These are phyloP conservation scores for Penicillium coffeae DNA, from an alignment of 495 filamentous ascomycete species.

Conservation along the genomic window DNA sequence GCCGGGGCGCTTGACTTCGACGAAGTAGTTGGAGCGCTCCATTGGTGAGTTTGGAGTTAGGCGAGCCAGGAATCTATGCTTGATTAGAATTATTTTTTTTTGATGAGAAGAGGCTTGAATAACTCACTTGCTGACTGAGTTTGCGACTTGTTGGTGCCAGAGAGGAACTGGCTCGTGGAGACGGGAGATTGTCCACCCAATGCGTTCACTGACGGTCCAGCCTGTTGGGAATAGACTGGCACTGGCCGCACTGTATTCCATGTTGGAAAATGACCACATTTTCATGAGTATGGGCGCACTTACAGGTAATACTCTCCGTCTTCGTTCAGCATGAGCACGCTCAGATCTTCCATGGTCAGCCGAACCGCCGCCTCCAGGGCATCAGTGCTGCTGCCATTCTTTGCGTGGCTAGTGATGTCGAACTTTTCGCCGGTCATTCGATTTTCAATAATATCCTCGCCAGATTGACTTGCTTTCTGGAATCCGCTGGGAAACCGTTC, in stretches of 20 bases:
- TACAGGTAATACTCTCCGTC: slow-evolving; percentile 49
- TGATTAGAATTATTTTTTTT: neutral
- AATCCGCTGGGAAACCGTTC: slow-evolving; percentile 47
- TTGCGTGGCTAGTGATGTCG: slow-evolving; percentile 19
- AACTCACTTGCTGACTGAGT: slow-evolving; percentile 50
- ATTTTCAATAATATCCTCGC: slow-evolving; percentile 39
- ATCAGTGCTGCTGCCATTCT: slow-evolving; percentile 27
- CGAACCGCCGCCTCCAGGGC: slow-evolving; percentile 55
- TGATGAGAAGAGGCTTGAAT: neutral
- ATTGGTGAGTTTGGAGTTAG: slow-evolving; percentile 44
- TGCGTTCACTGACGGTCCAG: slow-evolving; percentile 52
- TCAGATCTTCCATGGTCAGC: slow-evolving; percentile 57
- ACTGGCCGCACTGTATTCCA: slow-evolving; percentile 45
- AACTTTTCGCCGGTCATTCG: slow-evolving; percentile 49
- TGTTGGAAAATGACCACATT: neutral
- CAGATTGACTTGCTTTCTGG: slow-evolving; percentile 25
- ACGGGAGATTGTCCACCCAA: slow-evolving; percentile 51
- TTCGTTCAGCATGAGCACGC: slow-evolving; percentile 48
- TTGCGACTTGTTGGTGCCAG: slow-evolving; percentile 52
- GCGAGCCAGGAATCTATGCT: slow-evolving; percentile 44
- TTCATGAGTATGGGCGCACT: slow-evolving; percentile 11
- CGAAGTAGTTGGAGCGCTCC: slow-evolving; percentile 54
- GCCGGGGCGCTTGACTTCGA: slow-evolving; percentile 43
- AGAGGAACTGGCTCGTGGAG: slow-evolving; percentile 50
- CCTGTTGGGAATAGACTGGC: slow-evolving; percentile 56